These are phyloP conservation scores for Xylariaceae sp. DNA, from an alignment of 2,329 filamentous ascomycete genomes.

Conservation along the genomic window DNA sequence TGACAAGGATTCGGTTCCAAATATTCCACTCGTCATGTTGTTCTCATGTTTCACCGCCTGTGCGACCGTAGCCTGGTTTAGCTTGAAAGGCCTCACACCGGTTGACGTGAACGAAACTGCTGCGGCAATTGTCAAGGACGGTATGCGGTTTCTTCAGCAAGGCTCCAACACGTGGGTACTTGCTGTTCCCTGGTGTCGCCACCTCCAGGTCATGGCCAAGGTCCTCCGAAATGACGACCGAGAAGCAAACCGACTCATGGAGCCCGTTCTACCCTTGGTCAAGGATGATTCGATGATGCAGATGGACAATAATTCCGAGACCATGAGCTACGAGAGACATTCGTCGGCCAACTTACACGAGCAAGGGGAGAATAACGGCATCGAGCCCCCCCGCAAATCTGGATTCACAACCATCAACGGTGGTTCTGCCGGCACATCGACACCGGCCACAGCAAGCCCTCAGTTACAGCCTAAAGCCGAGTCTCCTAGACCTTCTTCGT, in stretches of 20 bases:
- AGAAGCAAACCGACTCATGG: slow-evolving; percentile 29
- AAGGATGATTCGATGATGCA: slow-evolving; percentile 54
- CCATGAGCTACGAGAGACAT: slow-evolving; percentile 53
- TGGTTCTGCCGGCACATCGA: slow-evolving; percentile 44
- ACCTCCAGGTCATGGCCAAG: slow-evolving; percentile 56
- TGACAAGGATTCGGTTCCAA: slow-evolving; percentile 54
- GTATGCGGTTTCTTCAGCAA: slow-evolving; percentile 53
- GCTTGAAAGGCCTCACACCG: slow-evolving; percentile 55
- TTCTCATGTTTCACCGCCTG: slow-evolving; percentile 58
- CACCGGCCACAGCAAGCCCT: slow-evolving; percentile 44
- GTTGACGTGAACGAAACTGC: slow-evolving; percentile 52
- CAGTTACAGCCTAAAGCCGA: slow-evolving; percentile 36
- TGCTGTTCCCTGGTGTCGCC: slow-evolving; percentile 54
- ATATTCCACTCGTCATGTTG: slow-evolving; percentile 58
- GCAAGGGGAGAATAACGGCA: slow-evolving; percentile 40
- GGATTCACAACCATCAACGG: slow-evolving; percentile 57
- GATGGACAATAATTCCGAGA: slow-evolving; percentile 49
- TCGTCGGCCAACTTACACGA: slow-evolving; percentile 33
- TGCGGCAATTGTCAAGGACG: slow-evolving; percentile 51
- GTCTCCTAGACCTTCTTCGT: slow-evolving; percentile 30
- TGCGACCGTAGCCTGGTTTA: slow-evolving; percentile 56
- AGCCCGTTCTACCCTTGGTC: slow-evolving; percentile 35
- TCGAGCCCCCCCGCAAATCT: slow-evolving; percentile 50
- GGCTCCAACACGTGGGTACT: slow-evolving; percentile 56
- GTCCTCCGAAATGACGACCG: slow-evolving; percentile 51